These are phyloP conservation scores for Tricholoma bakamatsutake DNA, from an alignment of 768 basidiomycete species.

Conservation along the genomic window DNA sequence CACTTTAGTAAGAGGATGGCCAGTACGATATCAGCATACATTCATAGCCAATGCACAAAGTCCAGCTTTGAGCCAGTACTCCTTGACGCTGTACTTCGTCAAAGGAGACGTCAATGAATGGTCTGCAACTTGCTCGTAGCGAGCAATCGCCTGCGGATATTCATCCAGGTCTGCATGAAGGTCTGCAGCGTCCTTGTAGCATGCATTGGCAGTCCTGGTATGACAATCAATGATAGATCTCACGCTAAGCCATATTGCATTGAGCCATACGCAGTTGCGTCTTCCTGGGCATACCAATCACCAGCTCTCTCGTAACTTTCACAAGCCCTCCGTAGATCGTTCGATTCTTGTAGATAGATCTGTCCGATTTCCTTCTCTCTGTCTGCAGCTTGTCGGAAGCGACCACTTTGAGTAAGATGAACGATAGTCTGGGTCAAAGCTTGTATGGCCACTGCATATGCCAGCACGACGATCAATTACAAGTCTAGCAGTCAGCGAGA, in stretches of 20 bases:
- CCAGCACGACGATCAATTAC: constrained; percentile 10
- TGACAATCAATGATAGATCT: not conserved
- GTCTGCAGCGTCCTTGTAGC: constrained; percentile 96
- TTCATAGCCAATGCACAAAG: constrained; percentile 86
- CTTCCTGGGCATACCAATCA: constrained; percentile 98
- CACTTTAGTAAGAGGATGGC: not conserved
- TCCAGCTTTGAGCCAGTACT: constrained; percentile 87
- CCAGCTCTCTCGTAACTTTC: constrained; percentile 89
- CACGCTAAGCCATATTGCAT: not conserved
- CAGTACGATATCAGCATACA: constrained; percentile 39
- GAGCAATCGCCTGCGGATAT: constrained; percentile 77
- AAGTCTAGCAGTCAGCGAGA: not conserved
- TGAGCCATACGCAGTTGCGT: constrained; percentile 80
- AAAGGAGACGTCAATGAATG: constrained; percentile 73
- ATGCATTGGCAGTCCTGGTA: constrained; percentile 85
- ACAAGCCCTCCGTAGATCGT: constrained; percentile 80
- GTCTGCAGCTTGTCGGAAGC: constrained; percentile 97
- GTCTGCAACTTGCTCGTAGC: constrained; percentile 87
- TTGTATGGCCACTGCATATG: constrained; percentile 75
- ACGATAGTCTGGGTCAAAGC: constrained; percentile 81
- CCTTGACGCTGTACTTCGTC: constrained; percentile 99
- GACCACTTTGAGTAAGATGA: constrained; percentile 76
- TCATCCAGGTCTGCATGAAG: constrained; percentile 86
- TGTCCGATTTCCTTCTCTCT: constrained; percentile 96
- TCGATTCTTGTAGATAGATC: constrained; percentile 79